Evolutionary conservation across 108 stramenopile genomes (phyloP), one percentile per base, ranked within the genome.

Genomic region (Cyclotella choctawhatcheeana): DNA sequence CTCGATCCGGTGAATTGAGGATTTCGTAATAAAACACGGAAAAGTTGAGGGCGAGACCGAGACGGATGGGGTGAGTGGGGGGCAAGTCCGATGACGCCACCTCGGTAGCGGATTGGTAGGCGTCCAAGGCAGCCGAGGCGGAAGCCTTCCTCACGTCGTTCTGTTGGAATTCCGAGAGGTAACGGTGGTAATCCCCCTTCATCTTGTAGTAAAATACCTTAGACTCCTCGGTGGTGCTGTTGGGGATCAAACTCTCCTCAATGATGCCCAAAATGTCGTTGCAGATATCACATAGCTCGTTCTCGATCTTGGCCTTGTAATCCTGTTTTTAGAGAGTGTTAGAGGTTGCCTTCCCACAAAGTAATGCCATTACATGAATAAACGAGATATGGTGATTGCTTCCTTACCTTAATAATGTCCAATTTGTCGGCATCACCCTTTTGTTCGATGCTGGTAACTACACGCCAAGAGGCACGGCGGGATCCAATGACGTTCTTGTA

Each of bases 141-240:
- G 90, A 92, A 58, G 88, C 89, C 87, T 95, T 95, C 67, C 97
- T 94, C 43, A 78, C 77, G 24, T 95, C 94, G 25, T 86, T 93
- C 51, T 81, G 75, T 76, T 97, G 93, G 86, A 97, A 97, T 82
- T 97, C 96, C 52, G 96, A 96, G 47, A 98, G 84, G 84, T 98
- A 99, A 72, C 99, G 97, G 89, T 99, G 97, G 93, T 99, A 99
- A 81, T 99, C 99, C 21, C 98, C 99, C 95, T 98, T 98, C 89
- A 96, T 98, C 94, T 98, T 98, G 97, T 99, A 99, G 87, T 94
- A 94, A 84, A 99, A 99, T 50, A 99, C 99, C 94, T 99, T 98
- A 74, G 97, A 98, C 83, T 99, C 98, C 76, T 97, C 97, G 44
- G 94, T 88, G 14, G 94, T 90, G 63, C 91, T 92, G 90, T 99